These are phyloP conservation scores for Beauveria pseudobassiana DNA, from an alignment of 2,329 filamentous ascomycete genomes.

Conservation along the genomic window DNA sequence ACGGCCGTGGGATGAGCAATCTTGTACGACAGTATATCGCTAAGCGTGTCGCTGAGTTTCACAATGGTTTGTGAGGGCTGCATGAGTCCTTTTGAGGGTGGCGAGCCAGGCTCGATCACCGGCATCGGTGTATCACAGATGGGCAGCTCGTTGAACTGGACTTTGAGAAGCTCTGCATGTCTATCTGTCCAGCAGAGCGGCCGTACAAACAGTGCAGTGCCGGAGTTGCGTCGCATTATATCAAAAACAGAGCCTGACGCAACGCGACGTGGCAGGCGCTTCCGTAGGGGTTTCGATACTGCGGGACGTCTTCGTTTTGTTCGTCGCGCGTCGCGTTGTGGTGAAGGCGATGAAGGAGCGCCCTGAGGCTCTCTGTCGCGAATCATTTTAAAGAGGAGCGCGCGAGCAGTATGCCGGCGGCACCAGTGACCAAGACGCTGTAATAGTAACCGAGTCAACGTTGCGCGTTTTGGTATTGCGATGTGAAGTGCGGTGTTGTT, in stretches of 20 bases:
- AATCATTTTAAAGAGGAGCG: constrained; percentile 7
- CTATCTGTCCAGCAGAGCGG: constrained; percentile 50
- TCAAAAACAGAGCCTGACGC: constrained; percentile 44
- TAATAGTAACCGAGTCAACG: not conserved
- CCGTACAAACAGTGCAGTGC: constrained; percentile 40
- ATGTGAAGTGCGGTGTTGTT: not conserved
- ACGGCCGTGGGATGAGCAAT: constrained; percentile 27
- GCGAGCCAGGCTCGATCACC: constrained; percentile 21
- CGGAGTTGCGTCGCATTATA: constrained; percentile 41
- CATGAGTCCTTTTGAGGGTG: constrained; percentile 28
- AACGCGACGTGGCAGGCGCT: constrained; percentile 22
- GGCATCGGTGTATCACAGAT: constrained; percentile 36
- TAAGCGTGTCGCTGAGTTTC: constrained; percentile 35
- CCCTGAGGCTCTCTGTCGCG: not conserved
- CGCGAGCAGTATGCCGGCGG: constrained; percentile 1
- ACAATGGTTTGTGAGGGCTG: constrained; percentile 35
- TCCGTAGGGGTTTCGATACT: not conserved
- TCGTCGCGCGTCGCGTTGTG: not conserved
- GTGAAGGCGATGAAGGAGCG: not conserved
- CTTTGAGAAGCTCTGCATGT: constrained; percentile 41
- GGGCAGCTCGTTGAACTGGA: constrained; percentile 36
- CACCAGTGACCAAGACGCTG: not conserved
- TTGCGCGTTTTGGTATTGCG: not conserved
- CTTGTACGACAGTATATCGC: constrained; percentile 31
- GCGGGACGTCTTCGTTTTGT: not conserved